Percentiles rank a stretch among this genome's conserved stretches.
These are phyloP conservation scores for Coemansia sp. DNA, from an alignment of 192 early-diverging fungal genomes.

Conservation along the genomic window DNA sequence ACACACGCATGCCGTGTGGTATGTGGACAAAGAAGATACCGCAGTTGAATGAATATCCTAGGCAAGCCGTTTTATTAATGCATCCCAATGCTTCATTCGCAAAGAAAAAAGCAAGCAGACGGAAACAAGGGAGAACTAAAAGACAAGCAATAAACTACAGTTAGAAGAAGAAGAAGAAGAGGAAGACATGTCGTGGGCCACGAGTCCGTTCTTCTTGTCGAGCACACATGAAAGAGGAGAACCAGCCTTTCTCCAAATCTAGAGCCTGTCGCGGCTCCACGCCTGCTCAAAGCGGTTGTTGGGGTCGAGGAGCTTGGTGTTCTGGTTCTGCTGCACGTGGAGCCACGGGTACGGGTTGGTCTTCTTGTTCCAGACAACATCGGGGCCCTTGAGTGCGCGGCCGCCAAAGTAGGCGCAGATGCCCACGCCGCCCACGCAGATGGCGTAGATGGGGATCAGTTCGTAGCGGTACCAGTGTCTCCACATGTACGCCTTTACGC, in stretches of 20 bases:
- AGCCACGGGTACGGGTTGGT: constrained; percentile 56
- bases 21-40: background rate
- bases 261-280: constrained; percentile 52
- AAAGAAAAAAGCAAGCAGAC: background rate
- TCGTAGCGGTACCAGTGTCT: constrained; percentile 56
- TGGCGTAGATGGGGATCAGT: constrained; percentile 54
- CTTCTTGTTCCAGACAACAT: constrained; percentile 54
- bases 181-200: background rate
- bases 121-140: background rate
- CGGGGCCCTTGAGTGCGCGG: constrained; percentile 47
- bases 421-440: constrained; percentile 38
- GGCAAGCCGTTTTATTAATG: background rate
- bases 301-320: constrained; percentile 53
- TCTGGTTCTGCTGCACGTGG: constrained; percentile 56
- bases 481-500: constrained; percentile 49
- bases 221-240: background rate
- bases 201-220: background rate
- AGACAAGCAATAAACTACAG: constrained; percentile 2
- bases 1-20: background rate
- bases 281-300: constrained; percentile 49
- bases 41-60: background rate
- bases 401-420: constrained; percentile 37
- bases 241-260: background rate
- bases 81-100: background rate
- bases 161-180: background rate